Percentiles rank a stretch among this genome's conserved stretches.
Evolutionary conservation across 2,329 filamentous ascomycete genomes (phyloP).

Genomic region (Chaetothyriales sp.): DNA sequence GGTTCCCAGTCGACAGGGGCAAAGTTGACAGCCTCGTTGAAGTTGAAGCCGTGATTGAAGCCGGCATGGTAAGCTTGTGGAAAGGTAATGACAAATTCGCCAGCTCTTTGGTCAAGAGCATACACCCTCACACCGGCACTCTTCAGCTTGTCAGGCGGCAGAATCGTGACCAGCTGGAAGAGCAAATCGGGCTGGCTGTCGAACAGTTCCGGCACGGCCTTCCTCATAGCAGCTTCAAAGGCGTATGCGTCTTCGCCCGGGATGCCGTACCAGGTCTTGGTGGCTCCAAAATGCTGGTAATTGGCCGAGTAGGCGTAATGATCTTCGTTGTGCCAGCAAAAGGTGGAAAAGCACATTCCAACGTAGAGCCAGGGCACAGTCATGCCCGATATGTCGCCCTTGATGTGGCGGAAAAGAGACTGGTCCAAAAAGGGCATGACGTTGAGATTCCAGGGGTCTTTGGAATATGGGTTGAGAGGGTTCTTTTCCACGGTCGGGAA

Average conservation of each 20-base stretch:
- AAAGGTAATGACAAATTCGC: constrained; percentile 92
- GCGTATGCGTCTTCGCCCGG: constrained; percentile 85
- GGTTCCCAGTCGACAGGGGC: constrained; percentile 92
- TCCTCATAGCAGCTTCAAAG: constrained; percentile 87
- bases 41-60: constrained; percentile 98
- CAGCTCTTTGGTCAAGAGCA: constrained; percentile 87
- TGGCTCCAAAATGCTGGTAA: constrained; percentile 94
- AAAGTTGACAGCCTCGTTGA: constrained; percentile 98
- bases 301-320: constrained; percentile 97
- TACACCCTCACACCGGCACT: constrained; percentile 89
- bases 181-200: constrained; percentile 92
- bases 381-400: constrained; percentile 97
- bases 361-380: constrained; percentile 98
- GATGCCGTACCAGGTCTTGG: constrained; percentile 98
- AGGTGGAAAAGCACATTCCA: constrained; percentile 98
- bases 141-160: constrained; percentile 81
- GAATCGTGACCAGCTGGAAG: constrained; percentile 90
- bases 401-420: constrained; percentile 91
- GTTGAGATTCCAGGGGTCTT: constrained; percentile 91
- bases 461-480: constrained; percentile 70
- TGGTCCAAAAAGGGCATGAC: constrained; percentile 79
- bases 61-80: constrained; percentile 94
- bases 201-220: constrained; percentile 89
- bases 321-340: constrained; percentile 98
- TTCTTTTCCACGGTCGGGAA: constrained; percentile 91